Conservation (phyloP, 371 early-diverging fungal species). For the Circinella umbellata region DNA sequence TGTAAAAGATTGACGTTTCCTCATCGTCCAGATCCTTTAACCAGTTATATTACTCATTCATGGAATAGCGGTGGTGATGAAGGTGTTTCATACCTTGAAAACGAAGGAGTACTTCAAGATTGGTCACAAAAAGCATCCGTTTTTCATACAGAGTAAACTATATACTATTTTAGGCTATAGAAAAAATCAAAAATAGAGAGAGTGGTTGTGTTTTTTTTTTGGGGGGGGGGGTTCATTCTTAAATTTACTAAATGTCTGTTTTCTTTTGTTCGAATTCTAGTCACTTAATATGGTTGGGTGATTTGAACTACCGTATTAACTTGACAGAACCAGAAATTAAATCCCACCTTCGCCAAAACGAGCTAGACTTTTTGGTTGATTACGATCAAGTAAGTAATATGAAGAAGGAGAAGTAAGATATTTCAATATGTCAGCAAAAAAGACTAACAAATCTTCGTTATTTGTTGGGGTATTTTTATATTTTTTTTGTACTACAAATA, state of each 20-base stretch:
- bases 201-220: too few relatives aligned
- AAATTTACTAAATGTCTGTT: too few relatives aligned
- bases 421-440: too few relatives aligned
- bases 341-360: slow-evolving; percentile 53
- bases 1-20: slow-evolving; percentile 74
- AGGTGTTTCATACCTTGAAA: slow-evolving; percentile 45
- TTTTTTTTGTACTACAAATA: not conserved
- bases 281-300: slow-evolving; percentile 91
- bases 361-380: slow-evolving; percentile 58
- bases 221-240: too few relatives aligned
- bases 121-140: slow-evolving; percentile 55
- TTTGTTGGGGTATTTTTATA: too few relatives aligned
- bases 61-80: slow-evolving; percentile 58
- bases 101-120: slow-evolving; percentile 31
- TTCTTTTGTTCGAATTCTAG: slow-evolving; percentile 38
- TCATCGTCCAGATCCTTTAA: slow-evolving; percentile 26
- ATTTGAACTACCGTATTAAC: slow-evolving; percentile 91
- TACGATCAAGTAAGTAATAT: slow-evolving; percentile 68
- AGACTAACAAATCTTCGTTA: too few relatives aligned
- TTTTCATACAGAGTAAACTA: slow-evolving; percentile 73
- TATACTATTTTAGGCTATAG: not conserved
- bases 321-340: slow-evolving; percentile 64
- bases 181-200: too few relatives aligned
- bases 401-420: not conserved
- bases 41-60: slow-evolving; percentile 38